phyloP scores from a whole-genome alignment of 371 early-diverging fungal species.

The Haplosporangium sp. region DNA sequence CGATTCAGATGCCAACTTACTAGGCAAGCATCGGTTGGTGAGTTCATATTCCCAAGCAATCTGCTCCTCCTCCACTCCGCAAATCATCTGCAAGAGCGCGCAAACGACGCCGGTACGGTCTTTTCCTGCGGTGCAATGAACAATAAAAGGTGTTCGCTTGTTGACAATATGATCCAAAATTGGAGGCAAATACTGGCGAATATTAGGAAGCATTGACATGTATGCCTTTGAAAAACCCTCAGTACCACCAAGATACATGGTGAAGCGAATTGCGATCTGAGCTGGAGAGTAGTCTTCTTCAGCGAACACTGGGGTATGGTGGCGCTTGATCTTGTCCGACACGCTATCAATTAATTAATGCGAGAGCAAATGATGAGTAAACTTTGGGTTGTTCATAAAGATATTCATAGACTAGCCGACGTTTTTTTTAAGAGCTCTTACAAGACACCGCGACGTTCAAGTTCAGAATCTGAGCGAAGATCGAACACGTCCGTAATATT shows the following conservation, averaged over 20 bases:
- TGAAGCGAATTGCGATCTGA: constrained; percentile 69
- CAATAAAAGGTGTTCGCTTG: constrained; percentile 73
- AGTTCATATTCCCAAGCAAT: constrained; percentile 84
- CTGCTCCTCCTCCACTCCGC: constrained; percentile 78
- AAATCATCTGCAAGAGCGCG: constrained; percentile 76
- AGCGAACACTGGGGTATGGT: constrained; percentile 68
- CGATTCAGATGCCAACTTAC: constrained; percentile 16
- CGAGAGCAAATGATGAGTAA: too few species aligned
- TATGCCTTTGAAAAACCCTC: constrained; percentile 71
- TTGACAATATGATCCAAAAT: constrained; percentile 68
- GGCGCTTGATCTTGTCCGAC: constrained; percentile 49
- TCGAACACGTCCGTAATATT: constrained; percentile 67
- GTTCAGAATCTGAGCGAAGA: constrained; percentile 67
- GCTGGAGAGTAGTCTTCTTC: constrained; percentile 72
- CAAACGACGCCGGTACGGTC: constrained; percentile 89
- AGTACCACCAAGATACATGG: constrained; percentile 69
- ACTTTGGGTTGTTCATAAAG: too few species aligned
- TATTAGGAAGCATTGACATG: constrained; percentile 65
- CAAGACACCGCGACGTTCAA: constrained; percentile 62
- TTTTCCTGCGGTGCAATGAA: constrained; percentile 93
- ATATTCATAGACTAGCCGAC: too few species aligned
- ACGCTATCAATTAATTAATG: constrained; percentile 20
- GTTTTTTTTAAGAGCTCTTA: constrained; percentile 21
- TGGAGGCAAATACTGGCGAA: constrained; percentile 60
- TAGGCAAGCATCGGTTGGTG: constrained; percentile 59